Base-by-base conservation (phyloP, 495 filamentous ascomycete genomes). In the Acidomyces sp. region DNA sequence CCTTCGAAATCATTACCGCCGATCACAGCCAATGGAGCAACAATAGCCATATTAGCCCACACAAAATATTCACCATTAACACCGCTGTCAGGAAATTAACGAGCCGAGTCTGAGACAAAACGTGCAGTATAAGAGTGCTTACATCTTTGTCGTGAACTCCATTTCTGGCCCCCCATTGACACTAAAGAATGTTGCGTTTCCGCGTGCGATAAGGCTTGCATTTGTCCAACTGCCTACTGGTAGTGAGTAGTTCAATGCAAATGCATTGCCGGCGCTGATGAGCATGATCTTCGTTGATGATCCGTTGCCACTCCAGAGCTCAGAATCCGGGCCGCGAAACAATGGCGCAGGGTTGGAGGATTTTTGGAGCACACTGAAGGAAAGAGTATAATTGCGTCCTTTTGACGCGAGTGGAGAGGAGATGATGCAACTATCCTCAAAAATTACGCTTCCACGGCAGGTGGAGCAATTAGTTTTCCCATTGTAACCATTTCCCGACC, bases 21-120 rank as follows among this genome's bases (percentile, higher is more conserved):
- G n/a, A n/a, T n/a, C n/a, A n/a, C n/a, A n/a, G n/a, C n/a, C 32
- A 72, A 32, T 30, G 69, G 69, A 31, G 67, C 69, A 53, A 70
- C 67, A 41, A 72, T 55, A 0, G 56, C 67, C 34, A 71, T 67
- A 2, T 59, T 58, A 27, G 58, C 60, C 64, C 62, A 68, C 1
- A 65, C 55, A 29, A 62, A 56, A 16, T 39, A 49, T 19, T 53
- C 59, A 0, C 63, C 67, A 27, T 69, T 62, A 29, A 66, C 48
- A 0, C 69, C 68, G n/a, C n/a, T n/a, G n/a, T n/a, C n/a, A n/a
- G n/a, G n/a, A n/a, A n/a, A n/a, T n/a, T n/a, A n/a, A n/a, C n/a
- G n/a, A n/a, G n/a, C n/a, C n/a, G n/a, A n/a, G n/a, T n/a, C n/a
- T n/a, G n/a, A n/a, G n/a, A n/a, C n/a, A n/a, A n/a, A n/a, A n/a